Base-by-base conservation (phyloP, 2,329 filamentous ascomycete species). In the Xylaria arbuscula region DNA sequence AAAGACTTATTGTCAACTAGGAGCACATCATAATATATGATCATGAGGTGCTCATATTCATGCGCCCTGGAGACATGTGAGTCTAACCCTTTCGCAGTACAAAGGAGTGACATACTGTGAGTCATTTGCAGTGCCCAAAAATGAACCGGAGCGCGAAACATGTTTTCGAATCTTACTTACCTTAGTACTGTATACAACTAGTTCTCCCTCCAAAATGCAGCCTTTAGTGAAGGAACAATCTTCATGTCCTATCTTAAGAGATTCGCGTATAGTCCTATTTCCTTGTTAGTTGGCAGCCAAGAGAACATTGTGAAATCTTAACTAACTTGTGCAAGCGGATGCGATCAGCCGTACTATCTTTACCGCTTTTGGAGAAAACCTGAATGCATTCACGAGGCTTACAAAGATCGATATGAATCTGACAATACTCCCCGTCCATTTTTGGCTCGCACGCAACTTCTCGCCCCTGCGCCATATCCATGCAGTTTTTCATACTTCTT, bases 291-390 rank as follows among this genome's bases (percentile, higher is more conserved):
- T 19, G 38, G 13, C 22, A 3, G 9, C 22, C 4, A 2, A 4
- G 45, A 24, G 11, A 17, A 36, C 56, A n/a, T 19, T 8, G 17
- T 19, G 13, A 13, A 15, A 45, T 50, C 28, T 9, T 10, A 22
- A 74, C 82, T 72, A 76, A 87, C 86, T 76, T 76, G 70, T 92
- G 89, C 24, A 97, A 78, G 1, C 82, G 83, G 11, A 78, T 73
- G 40, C 92, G 87, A 77, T 97, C 94, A 60, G 81, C 76, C 0
- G 93, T 97, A 53, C 93, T 95, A 72, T 97, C 93, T 77, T 96
- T 97, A 66, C 94, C 93, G 74, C 93, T 96, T 77, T 97, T 98
- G 10, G 93, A 97, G 77, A 96, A 97, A 36, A 97, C 95, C 70
- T 91, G 90, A 34, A 97, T 88, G 56, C 84, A 86, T 0, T 85